Evolutionary conservation across 2,329 filamentous ascomycete genomes (phyloP), one percentile per base, ranked within the genome.

Genomic region (Alternaria tenuissima): DNA sequence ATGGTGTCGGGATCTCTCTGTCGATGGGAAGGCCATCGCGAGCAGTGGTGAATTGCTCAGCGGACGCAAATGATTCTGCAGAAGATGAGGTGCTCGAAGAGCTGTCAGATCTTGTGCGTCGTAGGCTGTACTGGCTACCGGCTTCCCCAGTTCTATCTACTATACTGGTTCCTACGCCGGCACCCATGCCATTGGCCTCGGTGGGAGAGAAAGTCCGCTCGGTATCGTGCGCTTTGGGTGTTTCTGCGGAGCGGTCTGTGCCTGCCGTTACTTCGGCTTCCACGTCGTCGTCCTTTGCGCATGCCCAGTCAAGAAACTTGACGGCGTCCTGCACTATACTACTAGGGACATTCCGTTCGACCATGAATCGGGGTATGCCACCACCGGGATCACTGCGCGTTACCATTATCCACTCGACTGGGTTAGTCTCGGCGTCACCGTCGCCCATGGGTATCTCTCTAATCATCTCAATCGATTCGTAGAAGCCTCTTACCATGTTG

Each of bases 391-490:
- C 93, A 75, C 91, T 94, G 49, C 93, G 85, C 1, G 93, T 96
- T 18, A 96, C 88, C 93, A 97, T 97, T 62, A 95, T 86, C 93
- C 93, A 97, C 77, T 97, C 93, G 2, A 97, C 85, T 0, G 89
- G 88, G 65, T 89, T 89, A 8, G 80, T 77, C 64, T 89, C 86
- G 3, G 81, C 79, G 34, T 86, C 82, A 26, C 74, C 69, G 7
- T 70, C 72, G 4, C 68, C 81, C 9, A 88, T 75, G 0, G 89
- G 90, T 14, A 97, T 86, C 78, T 98, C 94, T 51, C 94, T 85
- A 58, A 97, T 94, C 66, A 97, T 85, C 78, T 98, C 94, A 16
- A 97, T 90, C 1, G 92, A 96, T 81, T 97, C 94, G 73, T 97
- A 98, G 64, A 89, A 85, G 3, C 94, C 94, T 41, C 93, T 86